Percentiles rank a stretch among this genome's conserved stretches.
Evolutionary conservation across 352 stramenopile genomes (phyloP).

Genomic region (Phytophthora hybrid): DNA sequence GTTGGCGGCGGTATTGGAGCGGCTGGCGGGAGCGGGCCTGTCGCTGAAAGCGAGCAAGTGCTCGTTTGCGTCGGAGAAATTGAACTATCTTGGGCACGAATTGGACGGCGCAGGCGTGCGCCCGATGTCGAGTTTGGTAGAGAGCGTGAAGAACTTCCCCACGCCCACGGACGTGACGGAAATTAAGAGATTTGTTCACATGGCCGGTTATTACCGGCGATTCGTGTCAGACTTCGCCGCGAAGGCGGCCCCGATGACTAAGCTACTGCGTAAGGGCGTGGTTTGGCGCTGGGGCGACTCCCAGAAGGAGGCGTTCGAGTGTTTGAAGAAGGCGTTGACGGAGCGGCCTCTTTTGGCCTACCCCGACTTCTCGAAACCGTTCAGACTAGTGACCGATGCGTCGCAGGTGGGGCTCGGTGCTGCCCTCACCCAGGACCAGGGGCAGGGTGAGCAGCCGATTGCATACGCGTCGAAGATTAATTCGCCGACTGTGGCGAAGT

Average conservation of each 20-base stretch:
- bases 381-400: slow-evolving; percentile 39
- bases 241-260: slow-evolving; percentile 22
- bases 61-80: too few species aligned
- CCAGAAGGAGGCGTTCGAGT: slow-evolving; percentile 26
- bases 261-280: slow-evolving; percentile 22
- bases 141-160: too few species aligned
- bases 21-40: too few species aligned
- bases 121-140: too few species aligned
- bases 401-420: slow-evolving; percentile 27
- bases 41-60: too few species aligned
- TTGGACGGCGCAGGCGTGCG: too few species aligned
- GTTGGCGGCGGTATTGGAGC: too few species aligned
- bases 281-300: slow-evolving; percentile 28
- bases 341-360: slow-evolving; percentile 6
- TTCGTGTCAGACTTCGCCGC: too few species aligned
- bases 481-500: background rate
- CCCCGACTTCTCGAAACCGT: slow-evolving; percentile 36
- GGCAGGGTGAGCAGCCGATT: background rate
- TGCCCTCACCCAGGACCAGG: slow-evolving; percentile 31
- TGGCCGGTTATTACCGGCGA: too few species aligned
- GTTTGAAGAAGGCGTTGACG: slow-evolving; percentile 17
- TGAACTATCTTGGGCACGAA: too few species aligned
- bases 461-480: slow-evolving; percentile 34
- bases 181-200: too few species aligned
- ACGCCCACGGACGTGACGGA: too few species aligned